A percentile compares a stretch with the other conserved stretches of the same genome.
phyloP scores from a whole-genome alignment of 2,329 filamentous ascomycete species.

The Oidium heveae region DNA sequence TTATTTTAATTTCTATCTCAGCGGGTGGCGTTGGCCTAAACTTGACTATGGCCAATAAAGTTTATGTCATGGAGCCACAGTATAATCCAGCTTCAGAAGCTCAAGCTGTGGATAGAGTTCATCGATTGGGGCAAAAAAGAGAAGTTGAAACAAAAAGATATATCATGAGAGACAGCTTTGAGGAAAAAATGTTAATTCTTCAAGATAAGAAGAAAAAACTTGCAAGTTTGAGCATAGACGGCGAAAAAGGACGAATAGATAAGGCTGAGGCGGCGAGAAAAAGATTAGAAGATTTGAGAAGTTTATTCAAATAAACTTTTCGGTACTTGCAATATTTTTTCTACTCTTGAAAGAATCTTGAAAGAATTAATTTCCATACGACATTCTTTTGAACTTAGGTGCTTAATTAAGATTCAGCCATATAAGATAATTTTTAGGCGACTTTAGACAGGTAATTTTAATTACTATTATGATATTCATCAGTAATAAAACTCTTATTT shows the following conservation, averaged over 20 bases:
- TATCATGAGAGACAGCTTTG: slow-evolving; percentile 75
- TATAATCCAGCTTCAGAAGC: slow-evolving; percentile 91
- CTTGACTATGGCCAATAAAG: slow-evolving; percentile 59
- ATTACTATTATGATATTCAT: no score
- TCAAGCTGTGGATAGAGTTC: slow-evolving; percentile 82
- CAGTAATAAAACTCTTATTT: no score
- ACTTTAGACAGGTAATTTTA: no score
- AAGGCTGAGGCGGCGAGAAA: slow-evolving; percentile 14
- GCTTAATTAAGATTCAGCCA: background rate
- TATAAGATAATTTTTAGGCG: no score
- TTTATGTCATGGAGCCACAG: slow-evolving; percentile 95
- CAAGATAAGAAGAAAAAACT: slow-evolving; percentile 85
- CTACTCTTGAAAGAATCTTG: no score
- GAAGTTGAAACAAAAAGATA: slow-evolving; percentile 68
- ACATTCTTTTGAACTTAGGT: no score
- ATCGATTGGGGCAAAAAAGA: slow-evolving; percentile 73
- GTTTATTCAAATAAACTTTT: slow-evolving; percentile 21
- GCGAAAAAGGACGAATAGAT: slow-evolving; percentile 14
- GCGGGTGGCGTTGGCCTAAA: slow-evolving; percentile 84
- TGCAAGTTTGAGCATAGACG: slow-evolving; percentile 65
- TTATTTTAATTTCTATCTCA: slow-evolving; percentile 79
- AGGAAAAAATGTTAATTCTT: slow-evolving; percentile 75
- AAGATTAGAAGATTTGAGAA: slow-evolving; percentile 30
- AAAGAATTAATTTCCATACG: no score
- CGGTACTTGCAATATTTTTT: no score